Conservation (phyloP, 768 basidiomycete species). For the Suillus cothurnatus region DNA sequence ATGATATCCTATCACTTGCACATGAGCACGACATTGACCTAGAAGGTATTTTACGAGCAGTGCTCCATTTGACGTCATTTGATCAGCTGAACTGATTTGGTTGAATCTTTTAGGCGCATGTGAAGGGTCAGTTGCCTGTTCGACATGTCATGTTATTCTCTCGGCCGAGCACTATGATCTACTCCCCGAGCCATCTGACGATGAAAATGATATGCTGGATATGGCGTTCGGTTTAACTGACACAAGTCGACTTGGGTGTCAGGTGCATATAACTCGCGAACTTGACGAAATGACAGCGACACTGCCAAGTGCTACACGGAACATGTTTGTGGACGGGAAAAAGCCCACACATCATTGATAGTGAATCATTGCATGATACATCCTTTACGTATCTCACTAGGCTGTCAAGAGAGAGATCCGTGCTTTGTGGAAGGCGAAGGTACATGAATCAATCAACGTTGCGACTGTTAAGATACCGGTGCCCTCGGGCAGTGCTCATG, state of each 20-base stretch:
- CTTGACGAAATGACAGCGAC: conserved; percentile 85
- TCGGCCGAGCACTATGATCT: conserved; percentile 79
- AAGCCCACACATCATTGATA: conserved; percentile 51
- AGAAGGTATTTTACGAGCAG: conserved; percentile 65
- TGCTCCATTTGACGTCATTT: not conserved
- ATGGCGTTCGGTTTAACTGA: conserved; percentile 97
- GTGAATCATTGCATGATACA: too few relatives aligned
- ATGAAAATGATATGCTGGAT: conserved; percentile 98
- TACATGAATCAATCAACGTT: not conserved
- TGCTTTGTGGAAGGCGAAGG: not conserved
- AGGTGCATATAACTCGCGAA: conserved; percentile 76
- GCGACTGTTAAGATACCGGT: not conserved
- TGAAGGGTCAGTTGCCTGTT: conserved; percentile 95
- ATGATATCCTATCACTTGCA: conserved; percentile 87
- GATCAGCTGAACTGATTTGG: not conserved
- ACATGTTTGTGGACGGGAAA: conserved; percentile 94
- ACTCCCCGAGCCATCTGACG: conserved; percentile 92
- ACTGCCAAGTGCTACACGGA: conserved; percentile 89
- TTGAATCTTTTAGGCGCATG: conserved; percentile 71
- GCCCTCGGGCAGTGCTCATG: not conserved
- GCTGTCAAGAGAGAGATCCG: not conserved
- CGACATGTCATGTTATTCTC: conserved; percentile 95
- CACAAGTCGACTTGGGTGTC: conserved; percentile 82
- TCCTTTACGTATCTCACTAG: not conserved
- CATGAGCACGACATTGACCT: conserved; percentile 96